Base-by-base conservation (phyloP, 257 asterid species). In the Solanum ossicruentum region DNA sequence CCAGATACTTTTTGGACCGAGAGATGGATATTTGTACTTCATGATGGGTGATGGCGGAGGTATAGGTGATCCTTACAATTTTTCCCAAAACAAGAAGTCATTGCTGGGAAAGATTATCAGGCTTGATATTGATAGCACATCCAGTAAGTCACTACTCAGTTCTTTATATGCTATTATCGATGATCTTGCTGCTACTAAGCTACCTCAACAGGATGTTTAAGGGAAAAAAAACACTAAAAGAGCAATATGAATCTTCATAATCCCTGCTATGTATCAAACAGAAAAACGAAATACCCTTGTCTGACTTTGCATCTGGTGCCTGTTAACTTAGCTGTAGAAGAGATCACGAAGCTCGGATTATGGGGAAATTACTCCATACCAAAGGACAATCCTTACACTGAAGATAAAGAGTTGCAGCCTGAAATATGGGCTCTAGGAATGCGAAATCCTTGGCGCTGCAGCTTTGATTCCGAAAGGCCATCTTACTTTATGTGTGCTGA, bases 391-490 rank as follows among this genome's bases (percentile, higher is more conserved):
- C 98, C 99, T 47, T 92, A 88, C 69, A 84, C 84, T 4, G 83
- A 79, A 20, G 98, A 95, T 84, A 86, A 85, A 72, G 91, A 91
- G 4, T 85, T 92, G 85, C 94, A 88, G 86, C 92, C 92, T 82
- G 99, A 95, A 88, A 94, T 94, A 84, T 97, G 97, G 97, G 98
- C 99, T 26, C 28, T 86, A 2, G 99, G 99, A 58, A 85, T 97
- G 17, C 84, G 98, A 85, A 97, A 97, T 90, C 99, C 99, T n/a
- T 97, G 99, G 99, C 95, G 99, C 60, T 97, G 99, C 88, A 97
- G 97, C 85, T 97, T 95, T 16, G 99, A 97, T 88, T 91, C 98
- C 82, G 89, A 89, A 6, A 93, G 94, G 89, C 98, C 99, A 84
- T 91, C 94, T 23, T 97, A 95, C 87, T 94, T 95, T 84, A 60